A percentile compares a stretch with the other conserved stretches of the same genome.
phyloP scores from a whole-genome alignment of 2,329 filamentous ascomycete genomes.

The Thyridium curvatum region DNA sequence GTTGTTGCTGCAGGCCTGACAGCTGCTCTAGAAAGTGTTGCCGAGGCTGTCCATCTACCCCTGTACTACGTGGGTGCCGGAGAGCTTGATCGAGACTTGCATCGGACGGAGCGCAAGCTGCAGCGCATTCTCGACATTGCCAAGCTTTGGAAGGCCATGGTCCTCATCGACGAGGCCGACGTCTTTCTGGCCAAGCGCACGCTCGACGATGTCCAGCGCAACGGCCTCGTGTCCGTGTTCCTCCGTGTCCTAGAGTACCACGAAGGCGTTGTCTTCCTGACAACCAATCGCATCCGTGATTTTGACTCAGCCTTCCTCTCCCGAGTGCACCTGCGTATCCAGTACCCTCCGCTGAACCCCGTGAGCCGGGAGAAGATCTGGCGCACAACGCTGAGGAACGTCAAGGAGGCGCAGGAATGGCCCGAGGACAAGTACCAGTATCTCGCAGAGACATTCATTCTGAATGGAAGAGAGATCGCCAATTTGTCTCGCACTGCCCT shows the following conservation, averaged over 20 bases:
- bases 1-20: no score
- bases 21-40: conserved; percentile 19
- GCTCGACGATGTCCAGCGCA: conserved; percentile 6
- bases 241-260: conserved; percentile 28
- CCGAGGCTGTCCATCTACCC: conserved; percentile 21
- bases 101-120: conserved; percentile 29
- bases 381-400: conserved; percentile 9
- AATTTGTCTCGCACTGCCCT: conserved; percentile 17
- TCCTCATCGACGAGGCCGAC: conserved; percentile 25
- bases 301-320: conserved; percentile 22
- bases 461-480: conserved; percentile 20
- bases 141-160: conserved; percentile 26
- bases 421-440: conserved; percentile 10
- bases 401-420: conserved; percentile 13
- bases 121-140: conserved; percentile 19
- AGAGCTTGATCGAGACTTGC: conserved; percentile 9
- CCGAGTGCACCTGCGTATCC: conserved; percentile 4
- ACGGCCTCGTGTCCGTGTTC: conserved; percentile 15
- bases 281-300: conserved; percentile 32
- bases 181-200: conserved; percentile 27
- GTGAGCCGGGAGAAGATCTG: conserved; percentile 2
- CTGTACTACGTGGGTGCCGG: conserved; percentile 25
- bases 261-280: conserved; percentile 27
- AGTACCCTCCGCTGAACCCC: not conserved
- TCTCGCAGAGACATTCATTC: conserved; percentile 9